A percentile compares a stretch with the other conserved stretches of the same genome.
These are phyloP conservation scores for Chytridium lagenaria DNA, from an alignment of 371 early-diverging fungal genomes.

Conservation along the genomic window DNA sequence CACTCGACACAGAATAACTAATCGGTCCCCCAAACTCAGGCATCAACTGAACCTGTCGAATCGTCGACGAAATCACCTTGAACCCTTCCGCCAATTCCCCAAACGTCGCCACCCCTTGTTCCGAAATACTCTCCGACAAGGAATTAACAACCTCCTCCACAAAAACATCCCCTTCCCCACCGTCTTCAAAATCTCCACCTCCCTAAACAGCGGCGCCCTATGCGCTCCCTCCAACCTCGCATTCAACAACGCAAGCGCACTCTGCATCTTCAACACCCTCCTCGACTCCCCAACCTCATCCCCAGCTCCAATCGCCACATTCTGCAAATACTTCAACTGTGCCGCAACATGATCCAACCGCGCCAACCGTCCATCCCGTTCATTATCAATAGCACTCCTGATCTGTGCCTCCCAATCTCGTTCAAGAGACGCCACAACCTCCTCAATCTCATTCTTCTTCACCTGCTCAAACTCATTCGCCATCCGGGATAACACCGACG, in stretches of 20 bases:
- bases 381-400: conserved; percentile 81
- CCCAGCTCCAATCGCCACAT: conserved; percentile 64
- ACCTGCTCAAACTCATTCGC: background rate
- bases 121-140: conserved; percentile 67
- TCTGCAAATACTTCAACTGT: conserved; percentile 77
- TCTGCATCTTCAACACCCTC: conserved; percentile 37
- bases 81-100: conserved; percentile 74
- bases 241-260: conserved; percentile 33
- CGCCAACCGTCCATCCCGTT: conserved; percentile 90
- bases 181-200: conserved; percentile 68
- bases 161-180: conserved; percentile 72
- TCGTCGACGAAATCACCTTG: conserved; percentile 69
- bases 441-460: conserved; percentile 35
- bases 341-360: conserved; percentile 78
- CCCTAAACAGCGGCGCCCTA: conserved; percentile 67
- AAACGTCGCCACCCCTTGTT: conserved; percentile 73
- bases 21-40: conserved; percentile 86
- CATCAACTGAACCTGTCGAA: conserved; percentile 83
- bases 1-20: conserved; percentile 77
- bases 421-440: conserved; percentile 57
- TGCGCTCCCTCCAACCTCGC: conserved; percentile 15
- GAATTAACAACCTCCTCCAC: conserved; percentile 69
- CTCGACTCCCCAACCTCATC: conserved; percentile 51
- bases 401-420: conserved; percentile 68
- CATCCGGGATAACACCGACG: background rate